A percentile compares a stretch with the other conserved stretches of the same genome.
phyloP scores from a whole-genome alignment of 805 yeast species.

The Clavispora vitiphila region DNA sequence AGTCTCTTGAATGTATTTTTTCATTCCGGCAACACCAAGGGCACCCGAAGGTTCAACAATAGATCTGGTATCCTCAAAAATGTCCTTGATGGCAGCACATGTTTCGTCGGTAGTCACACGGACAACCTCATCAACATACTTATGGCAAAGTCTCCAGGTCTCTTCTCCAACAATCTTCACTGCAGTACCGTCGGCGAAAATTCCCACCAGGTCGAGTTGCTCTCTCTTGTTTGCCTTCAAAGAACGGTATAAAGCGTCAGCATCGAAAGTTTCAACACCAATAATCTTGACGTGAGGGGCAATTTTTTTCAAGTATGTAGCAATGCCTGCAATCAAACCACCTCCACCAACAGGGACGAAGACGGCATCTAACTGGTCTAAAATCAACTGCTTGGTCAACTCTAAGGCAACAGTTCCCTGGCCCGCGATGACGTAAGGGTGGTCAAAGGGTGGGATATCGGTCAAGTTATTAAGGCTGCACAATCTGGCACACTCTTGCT shows the following conservation, averaged over 20 bases:
- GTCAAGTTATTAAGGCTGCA: constrained; percentile 67
- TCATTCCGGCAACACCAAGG: constrained; percentile 89
- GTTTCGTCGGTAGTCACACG: constrained; percentile 88
- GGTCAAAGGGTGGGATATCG: constrained; percentile 97
- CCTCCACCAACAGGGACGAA: constrained; percentile 97
- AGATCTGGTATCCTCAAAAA: constrained; percentile 92
- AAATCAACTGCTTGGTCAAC: constrained; percentile 77
- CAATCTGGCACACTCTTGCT: constrained; percentile 77
- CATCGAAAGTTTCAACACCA: constrained; percentile 95
- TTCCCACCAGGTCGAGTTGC: constrained; percentile 71
- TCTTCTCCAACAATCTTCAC: constrained; percentile 88
- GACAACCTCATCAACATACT: constrained; percentile 84
- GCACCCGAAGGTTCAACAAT: constrained; percentile 98
- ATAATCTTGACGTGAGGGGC: constrained; percentile 97
- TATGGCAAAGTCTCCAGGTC: constrained; percentile 74
- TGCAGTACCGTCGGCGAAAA: constrained; percentile 98
- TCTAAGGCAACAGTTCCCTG: constrained; percentile 98
- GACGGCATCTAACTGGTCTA: constrained; percentile 74
- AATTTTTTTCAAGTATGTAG: constrained; percentile 82
- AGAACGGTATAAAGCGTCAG: constrained; percentile 84
- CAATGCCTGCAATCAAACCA: constrained; percentile 89
- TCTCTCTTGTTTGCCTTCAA: constrained; percentile 51
- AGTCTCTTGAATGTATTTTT: constrained; percentile 65
- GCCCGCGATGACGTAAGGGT: constrained; percentile 97
- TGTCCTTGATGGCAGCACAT: constrained; percentile 93